Conservation (phyloP, 1,139 yeast species). For the Geotrichum citri-aurantii region DNA sequence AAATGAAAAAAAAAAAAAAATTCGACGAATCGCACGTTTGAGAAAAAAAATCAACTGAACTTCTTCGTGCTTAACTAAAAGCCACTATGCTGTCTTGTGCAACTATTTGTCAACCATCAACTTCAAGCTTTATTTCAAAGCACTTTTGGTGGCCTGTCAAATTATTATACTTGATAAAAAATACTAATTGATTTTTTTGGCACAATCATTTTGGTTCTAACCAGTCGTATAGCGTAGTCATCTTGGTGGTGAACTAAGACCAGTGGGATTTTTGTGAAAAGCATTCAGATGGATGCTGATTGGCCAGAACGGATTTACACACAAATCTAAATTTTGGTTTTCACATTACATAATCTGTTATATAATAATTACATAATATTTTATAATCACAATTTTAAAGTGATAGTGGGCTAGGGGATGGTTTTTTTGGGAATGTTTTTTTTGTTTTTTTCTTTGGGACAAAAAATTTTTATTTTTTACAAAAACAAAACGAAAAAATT, state of each 20-base stretch:
- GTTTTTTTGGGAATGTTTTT: neutral
- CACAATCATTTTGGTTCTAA: neutral
- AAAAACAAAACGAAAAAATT: neutral
- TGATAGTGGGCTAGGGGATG: neutral
- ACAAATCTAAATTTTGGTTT: neutral
- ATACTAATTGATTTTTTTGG: neutral
- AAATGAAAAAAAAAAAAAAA: conserved; percentile 1
- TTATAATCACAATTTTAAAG: too few relatives aligned
- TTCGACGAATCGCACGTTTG: conserved; percentile 17
- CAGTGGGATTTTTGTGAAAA: neutral
- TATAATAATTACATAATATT: too few relatives aligned
- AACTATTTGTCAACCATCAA: neutral
- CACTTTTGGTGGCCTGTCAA: neutral
- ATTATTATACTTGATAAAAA: too few relatives aligned
- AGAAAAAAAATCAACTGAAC: conserved; percentile 11
- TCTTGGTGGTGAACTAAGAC: neutral
- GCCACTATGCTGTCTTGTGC: neutral
- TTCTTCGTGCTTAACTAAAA: neutral
- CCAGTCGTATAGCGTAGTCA: neutral
- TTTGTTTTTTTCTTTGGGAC: neutral
- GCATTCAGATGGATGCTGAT: neutral
- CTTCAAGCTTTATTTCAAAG: neutral
- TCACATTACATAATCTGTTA: too few relatives aligned
- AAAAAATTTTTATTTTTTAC: neutral
- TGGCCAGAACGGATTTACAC: neutral